Conservation (phyloP, 2,329 filamentous ascomycete genomes). For the Microdochium nivale region DNA sequence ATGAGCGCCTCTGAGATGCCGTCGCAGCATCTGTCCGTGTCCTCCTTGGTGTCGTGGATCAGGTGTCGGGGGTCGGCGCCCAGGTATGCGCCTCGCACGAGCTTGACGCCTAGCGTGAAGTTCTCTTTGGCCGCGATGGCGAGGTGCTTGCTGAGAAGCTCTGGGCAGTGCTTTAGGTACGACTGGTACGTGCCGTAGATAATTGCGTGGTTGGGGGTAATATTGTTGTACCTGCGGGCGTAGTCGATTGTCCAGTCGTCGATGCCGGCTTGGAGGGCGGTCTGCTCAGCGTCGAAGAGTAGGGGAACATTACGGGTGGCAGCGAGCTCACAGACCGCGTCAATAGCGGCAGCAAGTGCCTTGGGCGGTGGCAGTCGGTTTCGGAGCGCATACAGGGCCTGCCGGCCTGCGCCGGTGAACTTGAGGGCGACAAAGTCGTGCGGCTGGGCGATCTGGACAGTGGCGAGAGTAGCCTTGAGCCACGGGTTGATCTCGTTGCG, state of each 20-base stretch:
- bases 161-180: constrained; percentile 58
- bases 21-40: constrained; percentile 68
- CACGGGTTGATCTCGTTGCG: constrained; percentile 59
- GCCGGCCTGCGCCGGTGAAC: constrained; percentile 74
- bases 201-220: constrained; percentile 46
- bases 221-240: constrained; percentile 66
- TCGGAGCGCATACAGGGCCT: constrained; percentile 60
- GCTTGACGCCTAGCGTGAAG: constrained; percentile 64
- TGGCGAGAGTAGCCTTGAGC: constrained; percentile 66
- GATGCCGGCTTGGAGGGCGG: constrained; percentile 68
- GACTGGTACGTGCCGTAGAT: constrained; percentile 77
- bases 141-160: constrained; percentile 51
- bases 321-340: constrained; percentile 66
- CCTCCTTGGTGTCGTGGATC: constrained; percentile 63
- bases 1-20: constrained; percentile 60
- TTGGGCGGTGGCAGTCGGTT: constrained; percentile 53
- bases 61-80: constrained; percentile 59
- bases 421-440: constrained; percentile 61
- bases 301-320: constrained; percentile 60
- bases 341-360: constrained; percentile 60
- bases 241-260: constrained; percentile 73
- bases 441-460: constrained; percentile 63
- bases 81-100: constrained; percentile 69
- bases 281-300: constrained; percentile 82
- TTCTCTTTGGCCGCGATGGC: constrained; percentile 45